These are phyloP conservation scores for Chrysochromulina parva DNA, from an alignment of 78 protist genomes.

Conservation along the genomic window DNA sequence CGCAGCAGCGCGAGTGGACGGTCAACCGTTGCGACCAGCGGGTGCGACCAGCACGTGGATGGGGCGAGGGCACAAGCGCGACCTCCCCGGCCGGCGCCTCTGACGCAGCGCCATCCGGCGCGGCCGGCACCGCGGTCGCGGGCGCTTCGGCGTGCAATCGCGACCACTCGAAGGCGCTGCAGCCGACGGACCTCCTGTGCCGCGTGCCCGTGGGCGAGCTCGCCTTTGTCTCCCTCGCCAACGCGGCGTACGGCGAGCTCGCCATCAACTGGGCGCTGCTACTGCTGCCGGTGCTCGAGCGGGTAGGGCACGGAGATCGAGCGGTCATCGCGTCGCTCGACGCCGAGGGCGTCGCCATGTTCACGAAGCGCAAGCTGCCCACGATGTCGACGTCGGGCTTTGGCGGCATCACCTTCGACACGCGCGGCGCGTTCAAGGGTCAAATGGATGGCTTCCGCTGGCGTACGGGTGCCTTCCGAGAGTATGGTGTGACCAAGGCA, in stretches of 20 bases:
- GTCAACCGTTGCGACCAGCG: no score
- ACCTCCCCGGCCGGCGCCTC: no score
- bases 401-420: no score
- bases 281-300: background rate
- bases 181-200: background rate
- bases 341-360: no score
- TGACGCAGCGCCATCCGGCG: background rate
- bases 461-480: background rate
- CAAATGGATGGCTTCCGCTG: no score
- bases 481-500: background rate
- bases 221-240: background rate
- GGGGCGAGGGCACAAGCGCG: no score
- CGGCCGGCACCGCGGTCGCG: background rate
- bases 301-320: background rate
- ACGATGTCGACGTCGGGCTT: no score
- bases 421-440: no score
- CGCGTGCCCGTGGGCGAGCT: background rate
- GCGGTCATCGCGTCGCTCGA: background rate
- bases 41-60: no score
- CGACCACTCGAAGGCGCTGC: background rate
- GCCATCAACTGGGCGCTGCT: slow-evolving; percentile 8
- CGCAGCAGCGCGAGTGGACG: no score
- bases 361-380: no score
- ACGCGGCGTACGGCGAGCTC: background rate
- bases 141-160: background rate